phyloP scores from a whole-genome alignment of 257 asterid genomes.

The Phtheirospermum japonicum region DNA sequence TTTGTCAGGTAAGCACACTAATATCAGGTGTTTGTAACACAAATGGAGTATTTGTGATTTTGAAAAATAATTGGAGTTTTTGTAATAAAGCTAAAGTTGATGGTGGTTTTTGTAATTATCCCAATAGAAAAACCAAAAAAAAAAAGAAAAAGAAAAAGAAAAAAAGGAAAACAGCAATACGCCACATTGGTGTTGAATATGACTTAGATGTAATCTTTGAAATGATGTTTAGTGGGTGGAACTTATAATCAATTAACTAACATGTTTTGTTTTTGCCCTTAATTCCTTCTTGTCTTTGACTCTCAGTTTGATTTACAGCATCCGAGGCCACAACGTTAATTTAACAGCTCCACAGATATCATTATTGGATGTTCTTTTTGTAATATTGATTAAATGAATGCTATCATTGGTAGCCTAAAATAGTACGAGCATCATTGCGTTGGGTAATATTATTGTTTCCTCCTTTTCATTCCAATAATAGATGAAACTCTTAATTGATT shows the following conservation, averaged over 20 bases:
- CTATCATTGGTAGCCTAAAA: neutral
- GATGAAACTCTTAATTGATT: too few species aligned
- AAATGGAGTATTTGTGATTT: too few species aligned
- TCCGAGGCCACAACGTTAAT: slow-evolving; percentile 24
- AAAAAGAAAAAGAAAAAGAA: too few species aligned
- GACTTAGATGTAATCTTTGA: neutral
- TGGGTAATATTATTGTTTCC: neutral
- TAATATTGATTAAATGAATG: neutral
- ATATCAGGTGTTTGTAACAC: too few species aligned
- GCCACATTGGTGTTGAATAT: neutral
- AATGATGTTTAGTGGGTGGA: slow-evolving; percentile 32
- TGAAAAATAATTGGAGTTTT: too few species aligned
- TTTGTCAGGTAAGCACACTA: too few species aligned
- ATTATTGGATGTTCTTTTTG: too few species aligned
- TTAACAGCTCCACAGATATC: neutral
- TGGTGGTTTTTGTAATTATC: too few species aligned
- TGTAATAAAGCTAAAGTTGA: too few species aligned
- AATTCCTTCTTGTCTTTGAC: neutral
- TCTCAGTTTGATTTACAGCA: slow-evolving; percentile 13
- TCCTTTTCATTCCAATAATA: slow-evolving; percentile 6
- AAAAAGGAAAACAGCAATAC: too few species aligned
- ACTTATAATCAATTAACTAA: slow-evolving; percentile 22
- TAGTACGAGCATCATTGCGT: neutral
- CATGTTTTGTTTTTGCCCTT: neutral
- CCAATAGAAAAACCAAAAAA: too few species aligned